Base-by-base conservation (phyloP, 345 rosid genomes). In the Euclidium syriacum region DNA sequence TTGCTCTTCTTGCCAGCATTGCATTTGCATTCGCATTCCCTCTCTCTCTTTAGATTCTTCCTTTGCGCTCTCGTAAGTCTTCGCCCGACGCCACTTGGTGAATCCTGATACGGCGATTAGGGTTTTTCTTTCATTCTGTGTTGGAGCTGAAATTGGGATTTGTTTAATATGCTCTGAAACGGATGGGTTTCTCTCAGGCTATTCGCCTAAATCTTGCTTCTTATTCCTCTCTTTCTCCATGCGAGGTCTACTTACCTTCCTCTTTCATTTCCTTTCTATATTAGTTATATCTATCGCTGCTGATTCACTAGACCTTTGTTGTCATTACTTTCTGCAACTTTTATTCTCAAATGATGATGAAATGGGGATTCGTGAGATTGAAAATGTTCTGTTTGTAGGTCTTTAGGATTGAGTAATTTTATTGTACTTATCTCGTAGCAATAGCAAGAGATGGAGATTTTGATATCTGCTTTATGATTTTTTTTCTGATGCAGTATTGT, bases 151-250 rank as follows among this genome's bases (percentile, higher is more conserved):
- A 6, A 29, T 52, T 54, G 22, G 0, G 49, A 35, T 27, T n/a
- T 4, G 33, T 25, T 6, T 52, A 7, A 43, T 43, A 60, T 62
- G 46, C 64, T 70, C 42, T 54, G n/a, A n/a, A n/a, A n/a, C 4
- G 19, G 40, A 86, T 86, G 97, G 85, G 82, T 43, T 79, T 77
- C 54, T 73, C 85, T 27, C 78, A 77, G 38, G 65, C 78, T 64
- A 12, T 83, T 60, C 80, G 75, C 68, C 68, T 73, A 20, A 67
- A 22, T 54, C 73, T 79, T 43, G 58, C 79, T 11, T 34, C 80
- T 7, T 16, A 58, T 11, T 65, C 60, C 15, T 61, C 69, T 55
- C 75, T 59, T 70, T 55, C 35, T 55, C 61, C 42, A 77, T 64
- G 38, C 65, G 23, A 75, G 78, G 87, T 63, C 25, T 18, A 14